phyloP scores from a whole-genome alignment of 2,329 filamentous ascomycete genomes.

The Fusarium hainanense region DNA sequence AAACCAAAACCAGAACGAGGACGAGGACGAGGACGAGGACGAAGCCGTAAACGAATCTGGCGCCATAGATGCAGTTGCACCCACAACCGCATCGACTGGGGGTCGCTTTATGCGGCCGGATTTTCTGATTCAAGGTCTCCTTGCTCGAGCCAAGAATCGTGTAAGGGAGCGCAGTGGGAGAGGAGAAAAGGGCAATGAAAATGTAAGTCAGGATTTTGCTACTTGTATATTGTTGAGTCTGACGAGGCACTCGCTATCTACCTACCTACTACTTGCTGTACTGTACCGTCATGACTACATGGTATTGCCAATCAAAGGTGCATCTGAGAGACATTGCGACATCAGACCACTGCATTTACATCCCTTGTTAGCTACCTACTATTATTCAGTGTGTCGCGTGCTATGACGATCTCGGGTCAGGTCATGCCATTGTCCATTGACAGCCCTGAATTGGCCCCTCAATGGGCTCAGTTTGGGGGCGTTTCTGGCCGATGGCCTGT shows the following conservation, averaged over 20 bases:
- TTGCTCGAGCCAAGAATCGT: constrained; percentile 40
- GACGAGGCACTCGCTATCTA: constrained; percentile 1
- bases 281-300: constrained; percentile 7
- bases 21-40: neutral
- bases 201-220: constrained; percentile 38
- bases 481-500: constrained; percentile 26
- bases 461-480: constrained; percentile 36
- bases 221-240: neutral
- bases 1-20: neutral
- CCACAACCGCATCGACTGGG: constrained; percentile 13
- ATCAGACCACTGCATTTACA: constrained; percentile 40
- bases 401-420: constrained; percentile 40
- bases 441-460: constrained; percentile 31
- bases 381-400: constrained; percentile 34
- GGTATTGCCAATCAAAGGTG: constrained; percentile 11
- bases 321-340: constrained; percentile 10
- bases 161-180: constrained; percentile 38
- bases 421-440: constrained; percentile 36
- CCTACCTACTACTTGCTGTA: neutral
- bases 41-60: constrained; percentile 18
- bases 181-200: constrained; percentile 15
- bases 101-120: constrained; percentile 38
- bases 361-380: constrained; percentile 32
- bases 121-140: constrained; percentile 36
- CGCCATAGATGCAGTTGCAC: constrained; percentile 13